Conservation (phyloP, 2,329 filamentous ascomycete genomes). For the Pseudopithomyces maydicus region DNA sequence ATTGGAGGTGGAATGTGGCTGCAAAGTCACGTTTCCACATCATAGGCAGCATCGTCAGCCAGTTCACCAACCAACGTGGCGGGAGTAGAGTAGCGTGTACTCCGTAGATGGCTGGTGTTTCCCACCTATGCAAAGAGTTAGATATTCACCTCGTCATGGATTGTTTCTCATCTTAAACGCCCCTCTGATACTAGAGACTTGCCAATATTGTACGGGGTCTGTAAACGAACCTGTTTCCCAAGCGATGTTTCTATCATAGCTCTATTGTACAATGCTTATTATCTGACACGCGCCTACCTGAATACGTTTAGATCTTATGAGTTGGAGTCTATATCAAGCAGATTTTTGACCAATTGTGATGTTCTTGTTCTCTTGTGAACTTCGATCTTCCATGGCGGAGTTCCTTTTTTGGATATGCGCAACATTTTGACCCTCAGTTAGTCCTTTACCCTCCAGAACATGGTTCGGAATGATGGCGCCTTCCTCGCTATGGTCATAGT, state of each 20-base stretch:
- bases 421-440: constrained; percentile 22
- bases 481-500: constrained; percentile 31
- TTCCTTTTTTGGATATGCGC: constrained; percentile 12
- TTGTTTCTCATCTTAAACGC: no score
- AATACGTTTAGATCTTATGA: not conserved
- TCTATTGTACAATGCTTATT: no score
- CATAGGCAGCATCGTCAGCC: not conserved
- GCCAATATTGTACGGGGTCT: no score
- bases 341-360: not conserved
- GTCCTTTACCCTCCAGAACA: constrained; percentile 24
- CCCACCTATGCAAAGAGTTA: no score
- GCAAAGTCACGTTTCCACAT: not conserved
- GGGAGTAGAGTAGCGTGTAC: no score
- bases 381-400: not conserved
- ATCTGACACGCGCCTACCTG: no score
- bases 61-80: no score
- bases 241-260: no score
- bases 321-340: not conserved
- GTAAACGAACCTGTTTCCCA: no score
- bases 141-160: no score
- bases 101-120: no score
- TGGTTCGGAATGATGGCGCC: constrained; percentile 35
- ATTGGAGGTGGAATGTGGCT: not conserved
- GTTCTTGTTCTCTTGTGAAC: not conserved
- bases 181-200: no score